Conservation (phyloP, 164 flowering plant species). For the Macadamia tetraphylla region DNA sequence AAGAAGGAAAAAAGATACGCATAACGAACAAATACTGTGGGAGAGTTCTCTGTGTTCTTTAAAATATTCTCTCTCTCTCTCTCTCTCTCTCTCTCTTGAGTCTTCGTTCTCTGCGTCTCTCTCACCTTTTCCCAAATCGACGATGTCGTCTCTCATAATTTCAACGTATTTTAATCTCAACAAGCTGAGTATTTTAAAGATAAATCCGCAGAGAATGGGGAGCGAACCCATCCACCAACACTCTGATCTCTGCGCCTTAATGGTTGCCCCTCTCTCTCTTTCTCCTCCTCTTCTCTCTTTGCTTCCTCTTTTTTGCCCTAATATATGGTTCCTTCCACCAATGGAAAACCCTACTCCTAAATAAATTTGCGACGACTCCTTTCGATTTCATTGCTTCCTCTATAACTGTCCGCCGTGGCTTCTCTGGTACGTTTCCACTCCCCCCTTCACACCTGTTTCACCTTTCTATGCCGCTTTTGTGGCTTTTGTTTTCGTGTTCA, state of each 20-base stretch:
- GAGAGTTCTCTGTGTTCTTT: background rate
- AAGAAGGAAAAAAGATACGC: background rate
- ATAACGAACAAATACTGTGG: background rate
- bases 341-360: background rate
- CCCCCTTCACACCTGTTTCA: background rate
- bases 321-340: constrained; percentile 3
- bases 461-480: background rate
- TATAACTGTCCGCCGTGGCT: constrained; percentile 13
- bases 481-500: background rate
- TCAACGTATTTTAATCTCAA: constrained; percentile 20
- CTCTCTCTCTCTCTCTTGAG: background rate
- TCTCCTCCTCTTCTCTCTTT: background rate
- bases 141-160: constrained; percentile 21
- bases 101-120: background rate
- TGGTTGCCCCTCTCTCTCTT: background rate
- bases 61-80: too few species aligned
- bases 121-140: constrained; percentile 15
- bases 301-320: background rate
- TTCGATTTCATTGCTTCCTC: constrained; percentile 4
- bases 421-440: constrained; percentile 14
- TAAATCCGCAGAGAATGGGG: constrained; percentile 14
- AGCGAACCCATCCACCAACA: constrained; percentile 1
- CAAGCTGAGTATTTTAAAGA: constrained; percentile 10
- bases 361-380: too few species aligned
- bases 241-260: constrained; percentile 4